A percentile compares a stretch with the other conserved stretches of the same genome.
These are phyloP conservation scores for Goniomonas avonlea DNA, from an alignment of 78 protist species.

Conservation along the genomic window DNA sequence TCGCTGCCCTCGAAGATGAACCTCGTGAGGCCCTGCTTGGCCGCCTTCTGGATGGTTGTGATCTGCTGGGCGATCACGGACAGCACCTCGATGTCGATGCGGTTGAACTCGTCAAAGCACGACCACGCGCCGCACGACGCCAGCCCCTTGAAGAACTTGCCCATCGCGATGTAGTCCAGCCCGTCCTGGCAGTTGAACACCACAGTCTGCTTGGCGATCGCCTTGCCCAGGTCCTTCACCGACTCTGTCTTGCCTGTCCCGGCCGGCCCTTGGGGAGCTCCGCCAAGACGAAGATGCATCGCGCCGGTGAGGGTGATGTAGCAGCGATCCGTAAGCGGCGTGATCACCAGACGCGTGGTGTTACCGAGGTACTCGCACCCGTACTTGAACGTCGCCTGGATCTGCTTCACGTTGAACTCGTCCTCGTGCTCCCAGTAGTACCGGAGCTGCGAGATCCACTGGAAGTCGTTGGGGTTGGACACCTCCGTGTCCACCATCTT, in stretches of 20 bases:
- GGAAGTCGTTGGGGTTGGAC: constrained; percentile 39
- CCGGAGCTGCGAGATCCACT: constrained; percentile 80
- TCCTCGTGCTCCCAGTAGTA: constrained; percentile 65
- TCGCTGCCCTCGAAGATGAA: constrained; percentile 54
- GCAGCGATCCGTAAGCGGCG: constrained; percentile 80
- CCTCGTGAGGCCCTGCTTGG: background rate
- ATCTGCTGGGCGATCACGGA: constrained; percentile 74
- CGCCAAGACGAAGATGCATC: constrained; percentile 67
- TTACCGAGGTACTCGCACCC: constrained; percentile 78
- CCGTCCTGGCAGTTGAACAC: constrained; percentile 81
- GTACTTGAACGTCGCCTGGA: constrained; percentile 57
- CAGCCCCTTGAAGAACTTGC: constrained; percentile 63
- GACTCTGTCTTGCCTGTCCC: constrained; percentile 78
- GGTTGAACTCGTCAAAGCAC: constrained; percentile 57
- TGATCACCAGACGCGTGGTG: constrained; percentile 73
- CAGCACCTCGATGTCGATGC: constrained; percentile 69
- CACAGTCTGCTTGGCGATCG: constrained; percentile 64
- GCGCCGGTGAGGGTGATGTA: constrained; percentile 75
- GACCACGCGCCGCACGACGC: constrained; percentile 75
- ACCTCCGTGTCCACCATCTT: constrained; percentile 27
- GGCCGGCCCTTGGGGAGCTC: constrained; percentile 83
- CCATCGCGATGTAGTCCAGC: constrained; percentile 46
- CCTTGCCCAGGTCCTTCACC: constrained; percentile 64
- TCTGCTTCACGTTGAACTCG: constrained; percentile 43
- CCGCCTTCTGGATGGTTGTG: constrained; percentile 65